Percentiles rank a stretch among this genome's conserved stretches.
These are phyloP conservation scores for Carpinus viminea DNA, from an alignment of 306 rosid species.

Conservation along the genomic window DNA sequence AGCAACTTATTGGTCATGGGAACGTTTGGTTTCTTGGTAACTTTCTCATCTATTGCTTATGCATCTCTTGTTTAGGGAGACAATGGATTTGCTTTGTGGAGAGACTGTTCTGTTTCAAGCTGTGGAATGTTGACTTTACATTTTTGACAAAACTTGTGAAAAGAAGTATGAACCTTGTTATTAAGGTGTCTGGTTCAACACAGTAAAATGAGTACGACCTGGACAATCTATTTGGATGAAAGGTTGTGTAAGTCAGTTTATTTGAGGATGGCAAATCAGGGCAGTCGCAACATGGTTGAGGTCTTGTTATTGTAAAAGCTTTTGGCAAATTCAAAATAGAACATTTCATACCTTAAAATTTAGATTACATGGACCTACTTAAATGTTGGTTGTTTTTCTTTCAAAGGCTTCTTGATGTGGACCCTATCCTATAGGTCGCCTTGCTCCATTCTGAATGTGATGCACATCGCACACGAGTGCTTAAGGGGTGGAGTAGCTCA, in stretches of 20 bases:
- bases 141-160: neutral
- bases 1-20: neutral
- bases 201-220: neutral
- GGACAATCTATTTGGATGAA: neutral
- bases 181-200: neutral
- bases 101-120: no score
- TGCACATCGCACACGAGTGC: neutral
- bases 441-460: neutral
- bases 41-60: neutral
- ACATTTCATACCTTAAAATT: neutral
- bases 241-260: neutral
- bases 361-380: neutral
- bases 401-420: neutral
- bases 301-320: neutral
- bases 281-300: neutral
- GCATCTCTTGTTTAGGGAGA: conserved; percentile 1
- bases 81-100: neutral
- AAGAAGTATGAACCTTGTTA: neutral
- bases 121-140: neutral
- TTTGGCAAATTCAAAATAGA: neutral
- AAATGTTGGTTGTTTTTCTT: neutral
- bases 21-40: neutral
- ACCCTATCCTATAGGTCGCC: neutral
- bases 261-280: neutral
- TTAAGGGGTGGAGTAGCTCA: neutral